Conservation (phyloP, 2,329 filamentous ascomycete species). For the Colletotrichum horii region DNA sequence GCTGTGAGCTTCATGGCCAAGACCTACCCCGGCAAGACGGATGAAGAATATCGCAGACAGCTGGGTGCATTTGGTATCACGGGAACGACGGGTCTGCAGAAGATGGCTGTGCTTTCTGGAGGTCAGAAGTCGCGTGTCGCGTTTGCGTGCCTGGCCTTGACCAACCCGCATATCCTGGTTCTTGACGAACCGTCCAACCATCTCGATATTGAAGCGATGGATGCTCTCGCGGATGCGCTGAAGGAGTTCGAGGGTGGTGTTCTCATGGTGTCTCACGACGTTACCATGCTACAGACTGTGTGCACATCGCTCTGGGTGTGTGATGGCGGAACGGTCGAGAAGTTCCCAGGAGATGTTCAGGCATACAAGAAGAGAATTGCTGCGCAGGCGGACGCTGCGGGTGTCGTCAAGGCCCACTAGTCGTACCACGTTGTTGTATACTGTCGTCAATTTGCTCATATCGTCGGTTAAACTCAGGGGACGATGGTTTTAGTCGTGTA, state of each 20-base stretch:
- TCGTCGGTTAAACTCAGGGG: not conserved
- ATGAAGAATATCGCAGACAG: conserved; percentile 96
- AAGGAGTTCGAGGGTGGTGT: conserved; percentile 91
- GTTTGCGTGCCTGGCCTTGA: conserved; percentile 93
- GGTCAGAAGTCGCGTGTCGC: conserved; percentile 98
- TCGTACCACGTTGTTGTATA: not conserved
- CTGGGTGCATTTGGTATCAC: conserved; percentile 90
- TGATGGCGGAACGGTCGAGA: conserved; percentile 90
- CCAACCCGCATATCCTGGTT: conserved; percentile 95
- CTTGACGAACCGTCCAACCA: conserved; percentile 99
- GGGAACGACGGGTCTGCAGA: conserved; percentile 94
- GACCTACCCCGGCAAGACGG: conserved; percentile 85
- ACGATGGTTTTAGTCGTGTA: not conserved
- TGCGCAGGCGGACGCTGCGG: conserved; percentile 84
- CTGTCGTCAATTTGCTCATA: not conserved
- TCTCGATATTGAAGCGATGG: conserved; percentile 99
- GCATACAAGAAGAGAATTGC: conserved; percentile 97
- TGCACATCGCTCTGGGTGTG: conserved; percentile 97
- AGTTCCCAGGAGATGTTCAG: conserved; percentile 94
- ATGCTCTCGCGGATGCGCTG: conserved; percentile 85
- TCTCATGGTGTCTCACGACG: conserved; percentile 98
- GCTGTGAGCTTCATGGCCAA: conserved; percentile 97
- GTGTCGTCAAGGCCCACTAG: conserved; percentile 76
- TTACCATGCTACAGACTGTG: conserved; percentile 97
- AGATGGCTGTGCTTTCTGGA: conserved; percentile 92